These are phyloP conservation scores for Chalciporus piperatus DNA, from an alignment of 768 basidiomycete species.

Conservation along the genomic window DNA sequence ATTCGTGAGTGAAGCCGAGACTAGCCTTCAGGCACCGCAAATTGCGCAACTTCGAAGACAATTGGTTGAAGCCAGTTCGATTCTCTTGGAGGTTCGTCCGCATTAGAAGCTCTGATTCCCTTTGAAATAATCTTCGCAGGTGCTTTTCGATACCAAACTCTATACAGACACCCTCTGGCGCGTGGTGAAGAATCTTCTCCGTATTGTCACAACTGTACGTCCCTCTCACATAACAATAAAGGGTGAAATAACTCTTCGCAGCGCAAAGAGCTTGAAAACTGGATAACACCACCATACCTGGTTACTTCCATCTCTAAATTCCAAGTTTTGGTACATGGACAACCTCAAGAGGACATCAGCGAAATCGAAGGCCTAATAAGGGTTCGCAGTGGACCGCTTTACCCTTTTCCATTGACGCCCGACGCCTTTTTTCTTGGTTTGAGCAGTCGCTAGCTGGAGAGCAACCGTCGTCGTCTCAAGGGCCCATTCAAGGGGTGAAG, in stretches of 20 bases:
- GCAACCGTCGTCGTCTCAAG: conserved; percentile 18
- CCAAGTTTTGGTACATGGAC: conserved; percentile 25
- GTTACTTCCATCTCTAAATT: conserved; percentile 33
- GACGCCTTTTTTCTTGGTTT: conserved; percentile 41
- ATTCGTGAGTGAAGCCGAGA: conserved; percentile 35
- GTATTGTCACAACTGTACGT: conserved; percentile 26
- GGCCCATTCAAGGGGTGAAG: conserved; percentile 10
- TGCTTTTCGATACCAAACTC: conserved; percentile 24
- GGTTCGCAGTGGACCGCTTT: conserved; percentile 53
- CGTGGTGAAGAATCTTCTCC: conserved; percentile 21
- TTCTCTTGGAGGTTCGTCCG: conserved; percentile 43
- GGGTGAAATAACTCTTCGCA: conserved; percentile 31
- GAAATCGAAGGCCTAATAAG: conserved; percentile 46
- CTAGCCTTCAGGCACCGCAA: conserved; percentile 23
- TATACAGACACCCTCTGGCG: conserved; percentile 23
- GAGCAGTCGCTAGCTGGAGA: conserved; percentile 39
- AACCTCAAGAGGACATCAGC: conserved; percentile 20
- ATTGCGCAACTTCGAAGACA: conserved; percentile 41
- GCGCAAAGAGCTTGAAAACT: conserved; percentile 42
- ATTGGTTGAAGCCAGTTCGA: conserved; percentile 48
- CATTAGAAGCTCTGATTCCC: neutral
- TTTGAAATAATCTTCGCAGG: conserved; percentile 8
- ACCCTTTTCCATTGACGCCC: conserved; percentile 35
- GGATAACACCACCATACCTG: conserved; percentile 43
- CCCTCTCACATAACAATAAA: neutral